These are phyloP conservation scores for Rhodosporidiobolus sp. DNA, from an alignment of 768 basidiomycete genomes.

Conservation along the genomic window DNA sequence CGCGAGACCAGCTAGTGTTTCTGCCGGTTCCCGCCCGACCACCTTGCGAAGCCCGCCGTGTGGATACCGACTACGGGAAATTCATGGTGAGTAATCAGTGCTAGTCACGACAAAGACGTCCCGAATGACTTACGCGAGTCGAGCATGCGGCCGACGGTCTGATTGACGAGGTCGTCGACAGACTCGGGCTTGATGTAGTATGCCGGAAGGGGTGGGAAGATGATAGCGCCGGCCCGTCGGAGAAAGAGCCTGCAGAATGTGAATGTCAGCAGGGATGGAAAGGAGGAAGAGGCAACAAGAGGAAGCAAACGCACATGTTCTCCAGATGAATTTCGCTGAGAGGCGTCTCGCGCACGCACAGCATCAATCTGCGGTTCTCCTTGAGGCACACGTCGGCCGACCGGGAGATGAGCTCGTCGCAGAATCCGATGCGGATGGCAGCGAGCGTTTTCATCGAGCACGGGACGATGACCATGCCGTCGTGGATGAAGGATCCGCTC, in stretches of 20 bases:
- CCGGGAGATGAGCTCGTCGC: constrained; percentile 4
- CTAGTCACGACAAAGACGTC: not conserved
- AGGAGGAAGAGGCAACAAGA: too few species aligned
- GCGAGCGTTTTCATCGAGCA: constrained; percentile 5
- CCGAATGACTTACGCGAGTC: not conserved
- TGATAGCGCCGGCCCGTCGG: not conserved
- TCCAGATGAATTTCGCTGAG: constrained; percentile 1
- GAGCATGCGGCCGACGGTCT: constrained; percentile 5
- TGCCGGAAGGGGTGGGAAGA: not conserved
- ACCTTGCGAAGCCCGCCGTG: not conserved
- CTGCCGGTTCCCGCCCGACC: not conserved
- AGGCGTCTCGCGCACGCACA: not conserved
- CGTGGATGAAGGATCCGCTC: constrained; percentile 6
- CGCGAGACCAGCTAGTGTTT: too few species aligned
- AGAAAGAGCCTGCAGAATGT: too few species aligned
- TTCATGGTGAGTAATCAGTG: too few species aligned
- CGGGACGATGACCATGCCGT: constrained; percentile 8
- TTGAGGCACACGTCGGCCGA: constrained; percentile 2
- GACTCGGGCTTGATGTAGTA: not conserved
- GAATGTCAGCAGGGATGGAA: too few species aligned
- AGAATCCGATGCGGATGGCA: not conserved
- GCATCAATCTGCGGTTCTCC: not conserved
- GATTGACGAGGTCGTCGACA: not conserved
- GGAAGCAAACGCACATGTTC: not conserved
- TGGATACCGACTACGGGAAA: too few species aligned